These are phyloP conservation scores for Penicillium sp. DNA, from an alignment of 2,329 filamentous ascomycete genomes.

Conservation along the genomic window DNA sequence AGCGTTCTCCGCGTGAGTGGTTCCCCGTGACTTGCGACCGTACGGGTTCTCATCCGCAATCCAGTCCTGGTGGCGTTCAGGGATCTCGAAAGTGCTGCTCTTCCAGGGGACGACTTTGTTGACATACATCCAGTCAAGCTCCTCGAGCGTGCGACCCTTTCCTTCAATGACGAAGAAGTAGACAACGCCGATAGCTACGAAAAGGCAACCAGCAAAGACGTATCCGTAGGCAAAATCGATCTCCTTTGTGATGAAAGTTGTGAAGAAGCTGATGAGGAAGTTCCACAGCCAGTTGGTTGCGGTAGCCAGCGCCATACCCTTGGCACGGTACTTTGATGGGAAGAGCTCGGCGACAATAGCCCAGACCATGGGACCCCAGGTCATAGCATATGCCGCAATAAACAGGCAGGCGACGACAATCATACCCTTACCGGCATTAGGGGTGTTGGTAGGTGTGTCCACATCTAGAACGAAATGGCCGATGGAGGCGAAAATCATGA, in stretches of 20 bases:
- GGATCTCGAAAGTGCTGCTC: slow-evolving; percentile 50
- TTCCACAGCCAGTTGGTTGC: slow-evolving; percentile 74
- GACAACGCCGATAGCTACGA: slow-evolving; percentile 58
- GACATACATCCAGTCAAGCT: slow-evolving; percentile 73
- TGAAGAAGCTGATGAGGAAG: slow-evolving; percentile 72
- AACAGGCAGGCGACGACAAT: slow-evolving; percentile 71
- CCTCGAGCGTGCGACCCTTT: slow-evolving; percentile 67
- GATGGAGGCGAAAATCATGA: slow-evolving; percentile 62
- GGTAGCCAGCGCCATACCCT: slow-evolving; percentile 76
- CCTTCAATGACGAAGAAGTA: slow-evolving; percentile 77
- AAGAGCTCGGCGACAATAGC: slow-evolving; percentile 46
- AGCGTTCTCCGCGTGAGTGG: slow-evolving; percentile 30
- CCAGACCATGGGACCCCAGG: slow-evolving; percentile 63
- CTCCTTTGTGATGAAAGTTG: slow-evolving; percentile 67
- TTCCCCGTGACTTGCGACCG: slow-evolving; percentile 23
- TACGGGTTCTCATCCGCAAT: slow-evolving; percentile 15
- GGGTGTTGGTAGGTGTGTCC: slow-evolving; percentile 42
- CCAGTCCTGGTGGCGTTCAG: slow-evolving; percentile 18
- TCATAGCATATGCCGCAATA: slow-evolving; percentile 65
- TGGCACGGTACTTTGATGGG: slow-evolving; percentile 57
- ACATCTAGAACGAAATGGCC: slow-evolving; percentile 46
- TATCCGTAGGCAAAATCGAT: slow-evolving; percentile 75
- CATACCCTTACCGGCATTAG: slow-evolving; percentile 61
- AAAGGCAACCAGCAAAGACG: slow-evolving; percentile 70
- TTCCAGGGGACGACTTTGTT: slow-evolving; percentile 59